Base-by-base conservation (phyloP, 202 grass and related monocot species). In the Tripidium arundinaceum region DNA sequence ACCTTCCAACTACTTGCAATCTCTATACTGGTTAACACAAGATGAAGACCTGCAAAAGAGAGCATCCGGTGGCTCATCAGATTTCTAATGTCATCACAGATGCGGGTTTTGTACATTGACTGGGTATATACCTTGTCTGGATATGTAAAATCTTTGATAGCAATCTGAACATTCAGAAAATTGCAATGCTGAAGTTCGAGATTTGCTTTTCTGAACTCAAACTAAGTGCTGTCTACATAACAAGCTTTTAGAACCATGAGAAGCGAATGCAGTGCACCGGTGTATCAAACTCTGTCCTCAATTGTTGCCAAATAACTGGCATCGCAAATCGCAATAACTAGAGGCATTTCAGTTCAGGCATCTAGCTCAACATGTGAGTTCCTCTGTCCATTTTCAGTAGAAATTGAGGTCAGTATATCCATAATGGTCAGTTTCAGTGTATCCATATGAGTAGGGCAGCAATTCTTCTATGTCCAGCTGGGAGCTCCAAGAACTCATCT, bases 401-500 rank as follows among this genome's bases (percentile, higher is more conserved):
- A 97, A 91, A 76, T 83, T 91, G 43, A 97, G 84, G 42, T 93
- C 93, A n/a, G 90, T 92, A 43, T 93, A 88, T 41, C 86, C 86
- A 79, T 88, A 88, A 12, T 50, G 86, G 46, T 80, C 80, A 22
- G 89, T 79, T 14, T 92, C 90, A 2, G 80, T 88, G 68, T 92
- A 89, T 37, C 88, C 90, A 52, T 90, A 85, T 2, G 93, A 89
- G 49, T 84, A 92, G 18, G 93, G 90, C 47, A 97, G 77, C 69
- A 97, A 76, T 81, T 97, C 93, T 82, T 97, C 93, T 34, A 97
- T 97, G 72, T 90, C 83, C 78, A 97, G 40, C 68, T 87, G 90
- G 6, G 93, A 89, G 83, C 93, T 85, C 64, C 88, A 87, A 57
- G 81, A 86, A 78, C 79, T 97, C 90, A 91, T 93, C 69, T 91